Base-by-base conservation (phyloP, 1,284 basidiomycete species). In the Malassezia yamatoensis region DNA sequence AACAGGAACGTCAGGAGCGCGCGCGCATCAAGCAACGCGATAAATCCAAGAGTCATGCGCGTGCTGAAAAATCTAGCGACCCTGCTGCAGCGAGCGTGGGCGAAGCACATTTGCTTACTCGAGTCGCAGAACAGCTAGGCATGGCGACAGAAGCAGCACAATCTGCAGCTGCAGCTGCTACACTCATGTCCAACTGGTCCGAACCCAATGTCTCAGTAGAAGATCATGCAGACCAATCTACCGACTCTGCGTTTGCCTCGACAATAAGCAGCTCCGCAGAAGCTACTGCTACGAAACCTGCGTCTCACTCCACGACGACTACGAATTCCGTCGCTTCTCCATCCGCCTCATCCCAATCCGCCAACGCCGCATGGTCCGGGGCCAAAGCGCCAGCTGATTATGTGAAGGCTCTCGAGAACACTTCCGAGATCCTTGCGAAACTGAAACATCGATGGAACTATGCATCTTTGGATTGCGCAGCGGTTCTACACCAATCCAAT, bases 391-490 rank as follows among this genome's bases (percentile, higher is more conserved):
- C 38, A 33, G 44, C 44, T n/a, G 44, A 49, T 8, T n/a, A 18
- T 12, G 33, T 58, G 9, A 18, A 20, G 7, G 65, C 65, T 2
- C 34, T 53, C 13, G 59, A 60, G 39, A 63, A 72, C 29, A 59
- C 70, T 7, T 33, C 53, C 3, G 36, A 53, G 9, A 59, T 62
- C 15, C 57, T 73, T 3, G 58, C 55, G 3, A 62, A 60, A 38
- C 62, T 74, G 18, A 66, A 66, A 41, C 70, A 74, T 35, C 68
- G 72, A 8, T 94, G 91, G 80, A 94, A 98, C 76, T 96, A 94
- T 69, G 93, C 93, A 34, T 85, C 84, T 39, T 75, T 85, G 58
- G 93, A 96, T 75, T 98, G 93, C 72, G 90, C 88, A 0, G 90
- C 91, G 1, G 85, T 89, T 2, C 84, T 96, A 15, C 90, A 94